Conservation (phyloP, 2,329 filamentous ascomycete species). For the Rhytidhysteron rufulum region DNA sequence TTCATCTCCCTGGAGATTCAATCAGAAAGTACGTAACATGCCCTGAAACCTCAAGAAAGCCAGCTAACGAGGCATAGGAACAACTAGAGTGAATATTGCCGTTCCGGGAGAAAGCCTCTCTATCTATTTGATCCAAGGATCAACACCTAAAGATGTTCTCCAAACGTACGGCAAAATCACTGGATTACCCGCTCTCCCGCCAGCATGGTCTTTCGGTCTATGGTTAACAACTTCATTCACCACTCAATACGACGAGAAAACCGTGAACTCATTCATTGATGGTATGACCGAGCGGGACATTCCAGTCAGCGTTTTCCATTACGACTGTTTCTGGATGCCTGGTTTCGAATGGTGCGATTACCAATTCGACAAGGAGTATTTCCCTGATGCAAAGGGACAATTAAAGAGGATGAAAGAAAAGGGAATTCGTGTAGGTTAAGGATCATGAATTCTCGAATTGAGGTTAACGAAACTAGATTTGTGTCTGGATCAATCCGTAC, state of each 20-base stretch:
- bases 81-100: conserved; percentile 10
- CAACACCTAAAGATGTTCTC: conserved; percentile 8
- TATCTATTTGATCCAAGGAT: conserved; percentile 11
- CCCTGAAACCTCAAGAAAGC: neutral
- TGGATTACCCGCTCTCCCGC: conserved; percentile 9
- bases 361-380: conserved; percentile 10
- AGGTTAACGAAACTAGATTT: conserved; percentile 1
- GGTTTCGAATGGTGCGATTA: conserved; percentile 13
- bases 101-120: conserved; percentile 11
- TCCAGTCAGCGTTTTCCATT: conserved; percentile 12
- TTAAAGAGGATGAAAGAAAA: conserved; percentile 8
- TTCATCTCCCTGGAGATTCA: conserved; percentile 10
- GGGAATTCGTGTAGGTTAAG: conserved; percentile 1
- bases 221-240: conserved; percentile 12
- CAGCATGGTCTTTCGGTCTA: conserved; percentile 11
- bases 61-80: conserved; percentile 1
- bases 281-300: conserved; percentile 11
- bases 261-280: conserved; percentile 10
- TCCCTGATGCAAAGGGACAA: conserved; percentile 10
- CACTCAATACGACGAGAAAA: conserved; percentile 11
- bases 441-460: neutral
- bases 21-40: conserved; percentile 7
- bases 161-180: conserved; percentile 8
- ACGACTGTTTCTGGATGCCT: conserved; percentile 13
- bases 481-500: conserved; percentile 13